A percentile compares a stretch with the other conserved stretches of the same genome.
These are phyloP conservation scores for Candida takata DNA, from an alignment of 805 yeast species.

Conservation along the genomic window DNA sequence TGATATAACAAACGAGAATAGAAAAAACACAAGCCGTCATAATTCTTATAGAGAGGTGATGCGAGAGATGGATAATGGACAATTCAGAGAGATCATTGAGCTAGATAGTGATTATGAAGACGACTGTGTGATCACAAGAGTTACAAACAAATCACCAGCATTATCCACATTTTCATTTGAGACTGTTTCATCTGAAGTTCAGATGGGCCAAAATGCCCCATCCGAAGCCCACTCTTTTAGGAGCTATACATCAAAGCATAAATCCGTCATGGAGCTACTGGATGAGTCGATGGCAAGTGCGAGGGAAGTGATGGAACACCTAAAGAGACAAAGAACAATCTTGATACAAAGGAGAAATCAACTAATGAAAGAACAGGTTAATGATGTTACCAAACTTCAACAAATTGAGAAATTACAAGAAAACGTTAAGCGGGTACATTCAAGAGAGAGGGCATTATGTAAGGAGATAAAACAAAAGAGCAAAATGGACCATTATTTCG, in stretches of 20 bases:
- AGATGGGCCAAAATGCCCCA: constrained; percentile 5
- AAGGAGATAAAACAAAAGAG: constrained; percentile 3
- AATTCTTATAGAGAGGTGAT: not conserved
- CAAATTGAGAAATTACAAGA: constrained; percentile 11
- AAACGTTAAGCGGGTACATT: constrained; percentile 8
- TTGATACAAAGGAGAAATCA: constrained; percentile 10
- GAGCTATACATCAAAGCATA: constrained; percentile 11
- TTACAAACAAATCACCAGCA: constrained; percentile 4
- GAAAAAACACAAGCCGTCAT: no score
- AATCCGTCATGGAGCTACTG: constrained; percentile 18
- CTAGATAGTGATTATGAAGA: constrained; percentile 18
- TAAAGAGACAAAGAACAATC: constrained; percentile 21
- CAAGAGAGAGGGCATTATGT: constrained; percentile 5
- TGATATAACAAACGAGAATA: no score
- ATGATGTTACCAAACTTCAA: constrained; percentile 9
- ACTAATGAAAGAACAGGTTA: constrained; percentile 10
- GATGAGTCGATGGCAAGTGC: constrained; percentile 22
- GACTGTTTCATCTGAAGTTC: constrained; percentile 21
- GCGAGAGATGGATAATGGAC: constrained; percentile 16
- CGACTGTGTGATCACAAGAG: not conserved
- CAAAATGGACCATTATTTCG: constrained; percentile 13
- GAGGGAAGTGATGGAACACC: constrained; percentile 15
- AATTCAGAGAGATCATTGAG: constrained; percentile 16
- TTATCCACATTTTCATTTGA: constrained; percentile 20
- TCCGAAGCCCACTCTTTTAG: constrained; percentile 1